Evolutionary conservation across 2,329 filamentous ascomycete genomes (phyloP), one percentile per base, ranked within the genome.

Genomic region (Dothistroma pini): DNA sequence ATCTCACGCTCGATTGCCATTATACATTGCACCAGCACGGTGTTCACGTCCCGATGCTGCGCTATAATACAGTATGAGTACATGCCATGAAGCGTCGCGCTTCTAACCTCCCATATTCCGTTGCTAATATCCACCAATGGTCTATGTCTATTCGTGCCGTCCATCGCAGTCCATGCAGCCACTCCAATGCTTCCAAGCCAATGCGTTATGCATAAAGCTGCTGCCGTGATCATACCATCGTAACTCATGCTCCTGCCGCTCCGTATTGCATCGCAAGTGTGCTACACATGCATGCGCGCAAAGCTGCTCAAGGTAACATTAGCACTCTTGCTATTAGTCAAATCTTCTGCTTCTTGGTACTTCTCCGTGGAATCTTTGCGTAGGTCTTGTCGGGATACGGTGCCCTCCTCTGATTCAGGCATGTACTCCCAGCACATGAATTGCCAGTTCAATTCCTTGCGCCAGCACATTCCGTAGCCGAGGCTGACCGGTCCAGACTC

Each of bases 381-480:
- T 59, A 59, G 60, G 60, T 62, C 60, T 62, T 63, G 63, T 59
- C 63, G 61, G 54, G 61, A 59, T 34, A 61, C 63, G 55, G 63
- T 66, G 49, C 65, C 66, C 54, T 66, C 61, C 47, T 69, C 65
- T 7, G 66, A 61, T 44, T 53, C 54, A 11, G 65, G 60, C 11
- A 69, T 68, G 61, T 72, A 91, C 74, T 92, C 87, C 90, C 89
- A 93, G 57, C 87, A 89, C 71, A 93, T 78, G 74, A 93, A 83
- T 75, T 89, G 91, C 90, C 90, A 93, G 78, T 95, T 95, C 71
- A 95, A 80, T 78, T 93, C 90, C 60, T 83, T 83, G 55, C 85
- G 80, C 85, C 85, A 88, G 74, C 86, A 86, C 44, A 88, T 75
- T 19, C 86, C 86, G 67, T 88, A 86, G 57, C 77, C 81, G 62